Evolutionary conservation across 1,284 basidiomycete species (phyloP).

Genomic region (Austropuccinia psidii): DNA sequence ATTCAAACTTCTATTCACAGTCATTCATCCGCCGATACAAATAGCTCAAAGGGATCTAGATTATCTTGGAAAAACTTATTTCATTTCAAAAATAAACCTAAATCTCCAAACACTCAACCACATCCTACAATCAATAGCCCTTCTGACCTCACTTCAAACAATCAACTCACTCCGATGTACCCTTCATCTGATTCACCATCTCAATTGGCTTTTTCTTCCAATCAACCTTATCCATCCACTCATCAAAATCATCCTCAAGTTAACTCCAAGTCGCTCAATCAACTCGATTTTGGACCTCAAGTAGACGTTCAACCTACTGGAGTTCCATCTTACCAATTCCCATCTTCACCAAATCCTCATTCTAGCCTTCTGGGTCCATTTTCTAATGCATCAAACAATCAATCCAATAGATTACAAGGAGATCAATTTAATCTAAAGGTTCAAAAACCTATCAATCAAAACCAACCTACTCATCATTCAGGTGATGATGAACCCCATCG

Average conservation of each 20-base stretch:
- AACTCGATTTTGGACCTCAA: background rate
- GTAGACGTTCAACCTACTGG: background rate
- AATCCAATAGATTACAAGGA: background rate
- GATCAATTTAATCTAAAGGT: background rate
- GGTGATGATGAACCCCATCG: too few species aligned
- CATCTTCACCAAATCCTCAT: background rate
- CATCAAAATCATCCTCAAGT: background rate
- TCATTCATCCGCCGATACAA: slow-evolving; percentile 11
- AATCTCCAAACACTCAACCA: background rate
- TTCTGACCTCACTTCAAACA: background rate
- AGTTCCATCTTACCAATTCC: background rate
- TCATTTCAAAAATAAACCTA: background rate
- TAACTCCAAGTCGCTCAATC: background rate
- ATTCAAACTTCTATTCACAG: background rate
- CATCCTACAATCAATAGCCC: background rate
- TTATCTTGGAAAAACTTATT: slow-evolving; percentile 24
- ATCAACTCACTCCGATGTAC: background rate
- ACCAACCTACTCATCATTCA: too few species aligned
- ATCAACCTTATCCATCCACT: background rate
- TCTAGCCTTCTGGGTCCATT: background rate
- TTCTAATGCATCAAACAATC: background rate
- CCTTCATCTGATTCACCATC: slow-evolving; percentile 15
- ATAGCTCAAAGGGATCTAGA: slow-evolving; percentile 7
- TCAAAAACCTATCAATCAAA: background rate
- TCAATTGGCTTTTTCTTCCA: background rate